Evolutionary conservation across 495 filamentous ascomycete genomes (phyloP).

Genomic region (Podospora conica): DNA sequence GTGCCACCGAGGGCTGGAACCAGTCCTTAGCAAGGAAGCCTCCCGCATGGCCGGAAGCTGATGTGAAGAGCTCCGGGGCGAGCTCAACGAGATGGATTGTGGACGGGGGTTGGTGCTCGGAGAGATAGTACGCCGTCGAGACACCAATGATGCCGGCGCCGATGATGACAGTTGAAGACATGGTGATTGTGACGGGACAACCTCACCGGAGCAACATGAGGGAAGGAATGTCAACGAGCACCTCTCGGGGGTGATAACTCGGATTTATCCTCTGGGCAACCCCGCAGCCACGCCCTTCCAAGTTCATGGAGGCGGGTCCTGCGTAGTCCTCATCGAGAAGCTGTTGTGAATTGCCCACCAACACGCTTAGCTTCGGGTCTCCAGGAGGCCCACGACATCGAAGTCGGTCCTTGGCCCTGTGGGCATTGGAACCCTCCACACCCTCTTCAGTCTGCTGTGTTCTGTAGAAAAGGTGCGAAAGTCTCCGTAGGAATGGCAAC

Average conservation of each 20-base stretch:
- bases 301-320: not conserved
- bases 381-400: not conserved
- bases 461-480: not conserved
- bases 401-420: too few relatives aligned
- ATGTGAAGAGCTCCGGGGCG: conserved; percentile 57
- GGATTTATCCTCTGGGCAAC: not conserved
- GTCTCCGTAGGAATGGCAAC: not conserved
- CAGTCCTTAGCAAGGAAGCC: conserved; percentile 74
- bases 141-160: conserved; percentile 74
- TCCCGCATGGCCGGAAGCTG: conserved; percentile 65
- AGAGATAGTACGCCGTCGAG: conserved; percentile 73
- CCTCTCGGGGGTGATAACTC: not conserved
- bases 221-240: not conserved
- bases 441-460: not conserved
- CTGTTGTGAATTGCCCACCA: not conserved
- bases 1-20: conserved; percentile 49
- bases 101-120: conserved; percentile 44
- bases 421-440: too few relatives aligned
- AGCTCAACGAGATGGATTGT: conserved; percentile 66
- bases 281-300: not conserved
- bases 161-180: conserved; percentile 58
- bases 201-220: not conserved
- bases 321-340: not conserved
- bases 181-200: conserved; percentile 5
- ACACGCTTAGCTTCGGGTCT: not conserved